Evolutionary conservation across 257 asterid genomes (phyloP), one percentile per base, ranked within the genome.

Genomic region (Solanum sejunctum): DNA sequence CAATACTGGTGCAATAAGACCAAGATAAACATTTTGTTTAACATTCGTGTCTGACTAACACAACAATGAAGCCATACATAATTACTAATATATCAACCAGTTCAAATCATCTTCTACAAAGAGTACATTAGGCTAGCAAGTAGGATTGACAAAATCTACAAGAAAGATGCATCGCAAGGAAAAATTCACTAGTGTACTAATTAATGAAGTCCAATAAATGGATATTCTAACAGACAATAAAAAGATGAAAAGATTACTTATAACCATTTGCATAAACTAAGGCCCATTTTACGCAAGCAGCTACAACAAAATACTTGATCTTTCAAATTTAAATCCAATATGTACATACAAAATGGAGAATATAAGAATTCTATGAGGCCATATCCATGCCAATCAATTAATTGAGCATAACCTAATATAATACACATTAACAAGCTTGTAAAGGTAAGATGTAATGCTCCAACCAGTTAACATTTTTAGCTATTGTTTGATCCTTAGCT

Each of bases 1-100:
- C 85, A 87, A 82, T 55, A 84, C 98, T 92, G 88, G 83, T 83
- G 63, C 36, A 83, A 88, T 70, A 86, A 51, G 85, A 83, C 84
- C 85, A 43, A 61, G 54, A 87, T 81, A 23, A 86, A 83, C 69
- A 69, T 43, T 64, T 52, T 60, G 58, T 77, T 18, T 41, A 83
- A 70, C 80, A 73, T 39, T 84, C 39, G 12, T 8, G 4, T 52
- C 11, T 49, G 21, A 43, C 73, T 20, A 10, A 32, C 16, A 60
- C 69, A 70, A 23, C 45, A 80, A 67, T 45, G 73, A 67, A 78
- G 56, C 61, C 23, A 83, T 36, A 49, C 60, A 32, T 16, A 67
- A 67, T 32, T 20, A 67, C 49, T 61, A 28, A 26, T 69, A 28
- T 15, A 71, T 16, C 45, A 10, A 81, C 8, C 43, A 43, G 32